Evolutionary conservation across 108 stramenopile genomes (phyloP), one percentile per base, ranked within the genome.

Genomic region (Parietichytrium sp.): DNA sequence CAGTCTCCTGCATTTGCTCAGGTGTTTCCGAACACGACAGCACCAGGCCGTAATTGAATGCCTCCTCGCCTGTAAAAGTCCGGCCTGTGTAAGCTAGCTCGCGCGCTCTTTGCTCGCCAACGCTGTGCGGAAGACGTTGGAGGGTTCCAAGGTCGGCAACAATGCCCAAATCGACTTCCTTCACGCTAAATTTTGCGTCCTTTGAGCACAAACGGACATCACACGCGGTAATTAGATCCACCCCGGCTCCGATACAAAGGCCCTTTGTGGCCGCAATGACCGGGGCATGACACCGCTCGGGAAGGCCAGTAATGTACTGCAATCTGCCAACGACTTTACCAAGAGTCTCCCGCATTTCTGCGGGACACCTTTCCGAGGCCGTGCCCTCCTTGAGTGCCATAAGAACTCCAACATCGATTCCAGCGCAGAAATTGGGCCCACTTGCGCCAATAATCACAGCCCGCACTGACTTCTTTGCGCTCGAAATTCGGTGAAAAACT

Each of bases 151-250:
- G 30, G 18, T 80, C 79, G 2, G 79, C 79, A 18, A 80, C 79
- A 20, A 80, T 80, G 29, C 52, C 79, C 3, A 80, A 36, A 20
- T 80, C 79, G 6, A 80, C 51, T 38, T 80, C 79, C 16, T 80
- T 80, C 18, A 80, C 79, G 4, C 33, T 53, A 50, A 80, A 29
- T 0, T n/a, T 50, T 20, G 79, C 52, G 1, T 53, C 25, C 30
- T 80, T 51, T 16, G 20, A 15, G 51, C 50, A 51, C 15, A 52
- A 29, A n/a, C 79, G 50, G 16, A 80, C 12, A 18, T 80, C 79
- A 52, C 79, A 80, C 6, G 79, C 79, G 16, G 79, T 80, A 3
- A 52, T 52, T 3, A 80, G 50, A 52, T 80, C 79, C 18, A 80
- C 29, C 6, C 51, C 79, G 29, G 51, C 79, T 27, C 79, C 79